phyloP scores from a whole-genome alignment of 1,284 basidiomycete species.

The Albatrellus sp. region DNA sequence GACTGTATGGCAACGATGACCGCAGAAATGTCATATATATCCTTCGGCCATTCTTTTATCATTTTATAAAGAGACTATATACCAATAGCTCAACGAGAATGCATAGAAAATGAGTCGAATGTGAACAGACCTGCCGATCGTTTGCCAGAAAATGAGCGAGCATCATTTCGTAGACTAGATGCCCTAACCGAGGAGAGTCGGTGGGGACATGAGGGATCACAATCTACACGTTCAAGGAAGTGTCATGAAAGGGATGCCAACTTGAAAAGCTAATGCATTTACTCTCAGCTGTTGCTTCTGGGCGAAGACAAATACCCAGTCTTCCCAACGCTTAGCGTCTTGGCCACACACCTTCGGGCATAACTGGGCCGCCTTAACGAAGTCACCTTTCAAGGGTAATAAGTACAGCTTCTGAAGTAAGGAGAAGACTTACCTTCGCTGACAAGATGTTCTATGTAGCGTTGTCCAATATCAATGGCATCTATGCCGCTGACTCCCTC shows the following conservation, averaged over 20 bases:
- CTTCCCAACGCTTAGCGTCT: slow-evolving; percentile 81
- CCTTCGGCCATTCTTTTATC: slow-evolving; percentile 81
- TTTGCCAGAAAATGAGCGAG: slow-evolving; percentile 77
- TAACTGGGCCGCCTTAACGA: slow-evolving; percentile 72
- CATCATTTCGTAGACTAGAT: slow-evolving; percentile 91
- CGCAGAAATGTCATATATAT: slow-evolving; percentile 81
- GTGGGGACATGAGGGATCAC: slow-evolving; percentile 89
- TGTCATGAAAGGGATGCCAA: neutral
- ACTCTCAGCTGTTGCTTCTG: slow-evolving; percentile 76
- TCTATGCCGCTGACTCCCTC: slow-evolving; percentile 35
- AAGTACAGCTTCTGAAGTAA: neutral
- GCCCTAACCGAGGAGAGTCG: slow-evolving; percentile 67
- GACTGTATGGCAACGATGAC: slow-evolving; percentile 84
- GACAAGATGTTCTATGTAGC: slow-evolving; percentile 75
- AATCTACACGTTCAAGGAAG: slow-evolving; percentile 28
- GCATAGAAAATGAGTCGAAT: neutral
- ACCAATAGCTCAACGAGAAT: neutral
- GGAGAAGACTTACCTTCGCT: slow-evolving; percentile 43
- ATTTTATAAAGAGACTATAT: slow-evolving; percentile 62
- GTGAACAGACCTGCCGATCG: slow-evolving; percentile 50
- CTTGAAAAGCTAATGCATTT: slow-evolving; percentile 10
- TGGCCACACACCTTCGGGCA: slow-evolving; percentile 80
- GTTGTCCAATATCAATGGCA: slow-evolving; percentile 68
- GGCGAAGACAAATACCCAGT: slow-evolving; percentile 89
- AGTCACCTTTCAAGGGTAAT: slow-evolving; percentile 46